Conservation (phyloP, 2,329 filamentous ascomycete genomes). For the Ceratocystis alfenasii region DNA sequence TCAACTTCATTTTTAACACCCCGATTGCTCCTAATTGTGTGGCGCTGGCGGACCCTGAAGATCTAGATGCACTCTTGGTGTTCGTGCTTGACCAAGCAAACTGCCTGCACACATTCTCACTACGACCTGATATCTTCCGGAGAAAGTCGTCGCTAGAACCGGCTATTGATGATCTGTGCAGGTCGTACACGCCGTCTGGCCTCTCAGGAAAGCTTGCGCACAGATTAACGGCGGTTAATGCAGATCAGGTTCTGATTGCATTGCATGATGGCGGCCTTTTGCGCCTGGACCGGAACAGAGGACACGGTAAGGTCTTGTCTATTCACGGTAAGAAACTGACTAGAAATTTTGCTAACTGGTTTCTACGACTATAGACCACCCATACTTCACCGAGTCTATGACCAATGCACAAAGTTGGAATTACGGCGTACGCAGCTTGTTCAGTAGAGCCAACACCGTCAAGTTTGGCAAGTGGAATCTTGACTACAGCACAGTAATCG, state of each 20-base stretch:
- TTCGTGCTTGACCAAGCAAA: conserved; percentile 71
- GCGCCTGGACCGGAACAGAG: conserved; percentile 50
- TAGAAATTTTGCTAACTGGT: conserved; percentile 23
- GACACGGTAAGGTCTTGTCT: conserved; percentile 33
- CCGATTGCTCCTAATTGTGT: conserved; percentile 66
- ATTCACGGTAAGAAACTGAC: not conserved
- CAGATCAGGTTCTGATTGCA: conserved; percentile 64
- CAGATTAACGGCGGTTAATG: conserved; percentile 61
- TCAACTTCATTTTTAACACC: conserved; percentile 66
- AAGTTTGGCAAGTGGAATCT: conserved; percentile 52
- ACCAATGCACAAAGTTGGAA: conserved; percentile 64
- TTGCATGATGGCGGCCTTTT: conserved; percentile 69
- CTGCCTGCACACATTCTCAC: conserved; percentile 69
- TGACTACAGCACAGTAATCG: conserved; percentile 55
- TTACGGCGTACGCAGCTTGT: conserved; percentile 51
- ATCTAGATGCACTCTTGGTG: conserved; percentile 64
- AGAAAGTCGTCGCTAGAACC: conserved; percentile 57
- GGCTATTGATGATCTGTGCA: conserved; percentile 64
- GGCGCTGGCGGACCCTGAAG: conserved; percentile 65
- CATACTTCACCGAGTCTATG: conserved; percentile 55
- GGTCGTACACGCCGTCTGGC: conserved; percentile 58
- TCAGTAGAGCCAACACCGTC: conserved; percentile 53
- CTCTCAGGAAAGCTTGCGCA: conserved; percentile 70
- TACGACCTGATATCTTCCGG: conserved; percentile 72
- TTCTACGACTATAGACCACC: conserved; percentile 25